These are phyloP conservation scores for Trichosanthes truncata DNA, from an alignment of 306 rosid species.

Conservation along the genomic window DNA sequence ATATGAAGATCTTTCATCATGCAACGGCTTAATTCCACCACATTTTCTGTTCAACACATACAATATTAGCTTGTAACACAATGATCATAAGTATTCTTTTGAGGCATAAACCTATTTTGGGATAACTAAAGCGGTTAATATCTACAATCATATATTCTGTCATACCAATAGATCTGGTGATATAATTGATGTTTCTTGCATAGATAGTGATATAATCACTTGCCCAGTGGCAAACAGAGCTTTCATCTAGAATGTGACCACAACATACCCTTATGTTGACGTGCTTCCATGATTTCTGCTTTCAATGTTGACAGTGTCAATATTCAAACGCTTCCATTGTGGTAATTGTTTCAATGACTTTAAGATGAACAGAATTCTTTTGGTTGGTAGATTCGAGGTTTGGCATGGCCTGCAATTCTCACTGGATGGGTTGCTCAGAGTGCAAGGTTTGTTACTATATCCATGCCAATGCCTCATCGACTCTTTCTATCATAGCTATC, in stretches of 20 bases:
- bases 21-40: background rate
- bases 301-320: background rate
- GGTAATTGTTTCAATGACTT: conserved; percentile 8
- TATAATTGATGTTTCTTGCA: background rate
- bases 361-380: conserved; percentile 16
- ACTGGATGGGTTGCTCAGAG: conserved; percentile 66
- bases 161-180: background rate
- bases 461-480: conserved; percentile 10
- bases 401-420: conserved; percentile 81
- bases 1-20: background rate
- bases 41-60: background rate
- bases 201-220: background rate
- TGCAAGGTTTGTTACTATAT: conserved; percentile 47
- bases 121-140: background rate
- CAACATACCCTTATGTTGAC: background rate
- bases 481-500: conserved; percentile 1
- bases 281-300: background rate
- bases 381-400: conserved; percentile 52
- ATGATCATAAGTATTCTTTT: background rate
- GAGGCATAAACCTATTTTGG: background rate
- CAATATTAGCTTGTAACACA: background rate
- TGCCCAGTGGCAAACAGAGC: background rate
- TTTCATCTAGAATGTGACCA: background rate
- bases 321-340: background rate
- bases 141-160: background rate